phyloP scores from a whole-genome alignment of 768 basidiomycete species.

The Boletales sp. region DNA sequence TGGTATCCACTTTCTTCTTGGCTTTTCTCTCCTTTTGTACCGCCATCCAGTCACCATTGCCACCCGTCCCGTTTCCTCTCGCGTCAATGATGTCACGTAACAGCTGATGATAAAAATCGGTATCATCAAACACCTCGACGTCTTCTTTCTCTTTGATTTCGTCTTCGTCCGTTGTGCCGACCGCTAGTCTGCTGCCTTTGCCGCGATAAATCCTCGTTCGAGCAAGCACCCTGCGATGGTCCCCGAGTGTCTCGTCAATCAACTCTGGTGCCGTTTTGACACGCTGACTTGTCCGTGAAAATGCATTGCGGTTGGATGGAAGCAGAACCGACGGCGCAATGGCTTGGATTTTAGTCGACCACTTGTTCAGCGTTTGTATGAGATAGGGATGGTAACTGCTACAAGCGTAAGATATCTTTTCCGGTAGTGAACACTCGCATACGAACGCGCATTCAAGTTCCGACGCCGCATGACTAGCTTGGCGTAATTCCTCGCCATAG shows the following conservation, averaged over 20 bases:
- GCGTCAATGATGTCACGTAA: constrained; percentile 89
- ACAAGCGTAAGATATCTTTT: constrained; percentile 3
- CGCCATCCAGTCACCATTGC: constrained; percentile 58
- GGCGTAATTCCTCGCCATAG: constrained; percentile 32
- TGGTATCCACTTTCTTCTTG: constrained; percentile 90
- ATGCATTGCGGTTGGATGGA: constrained; percentile 67
- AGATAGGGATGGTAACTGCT: constrained; percentile 64
- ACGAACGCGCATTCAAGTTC: constrained; percentile 55
- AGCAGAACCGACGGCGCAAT: constrained; percentile 77
- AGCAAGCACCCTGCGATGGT: constrained; percentile 54
- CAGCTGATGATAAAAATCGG: constrained; percentile 91
- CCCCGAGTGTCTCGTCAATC: constrained; percentile 68
- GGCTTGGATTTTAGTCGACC: constrained; percentile 94
- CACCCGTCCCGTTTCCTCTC: constrained; percentile 40
- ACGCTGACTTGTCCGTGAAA: constrained; percentile 50
- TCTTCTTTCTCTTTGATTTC: constrained; percentile 35
- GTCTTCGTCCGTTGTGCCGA: constrained; percentile 27
- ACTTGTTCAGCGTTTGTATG: constrained; percentile 80
- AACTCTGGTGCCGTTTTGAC: constrained; percentile 68
- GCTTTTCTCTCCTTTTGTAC: constrained; percentile 66
- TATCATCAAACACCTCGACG: constrained; percentile 73
- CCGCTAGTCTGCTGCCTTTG: constrained; percentile 44
- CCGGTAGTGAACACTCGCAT: background rate
- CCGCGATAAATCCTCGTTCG: constrained; percentile 59
- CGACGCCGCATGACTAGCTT: constrained; percentile 39